Evolutionary conservation across 257 asterid genomes (phyloP).

Genomic region (Rauvolfia tetraphylla): DNA sequence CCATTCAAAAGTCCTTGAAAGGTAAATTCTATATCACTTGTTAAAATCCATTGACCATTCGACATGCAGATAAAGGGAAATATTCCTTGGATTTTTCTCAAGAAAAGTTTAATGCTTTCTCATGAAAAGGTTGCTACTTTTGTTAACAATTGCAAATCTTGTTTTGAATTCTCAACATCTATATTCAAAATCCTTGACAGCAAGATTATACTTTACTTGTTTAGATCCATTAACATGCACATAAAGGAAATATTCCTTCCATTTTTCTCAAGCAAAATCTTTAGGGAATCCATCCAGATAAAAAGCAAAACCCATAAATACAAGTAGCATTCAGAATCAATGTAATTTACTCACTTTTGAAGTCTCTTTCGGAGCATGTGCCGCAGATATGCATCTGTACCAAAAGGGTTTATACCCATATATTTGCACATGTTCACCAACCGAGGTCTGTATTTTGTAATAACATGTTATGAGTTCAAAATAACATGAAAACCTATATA

Average conservation of each 20-base stretch:
- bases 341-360: conserved; percentile 45
- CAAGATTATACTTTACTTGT: not conserved
- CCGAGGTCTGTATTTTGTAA: conserved; percentile 64
- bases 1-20: not conserved
- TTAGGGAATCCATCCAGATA: not conserved
- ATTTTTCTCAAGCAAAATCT: not conserved
- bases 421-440: conserved; percentile 94
- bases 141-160: not conserved
- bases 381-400: conserved; percentile 84
- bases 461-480: not conserved
- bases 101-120: not conserved
- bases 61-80: not conserved
- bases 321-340: conserved; percentile 2
- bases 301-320: not conserved
- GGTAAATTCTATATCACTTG: not conserved
- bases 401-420: conserved; percentile 79
- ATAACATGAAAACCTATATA: not conserved
- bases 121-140: not conserved
- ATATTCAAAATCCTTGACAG: not conserved
- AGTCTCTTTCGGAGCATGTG: conserved; percentile 80
- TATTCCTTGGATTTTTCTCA: not conserved
- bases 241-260: not conserved
- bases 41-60: not conserved
- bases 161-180: not conserved
- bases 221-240: not conserved